Percentiles rank a stretch among this genome's conserved stretches.
These are phyloP conservation scores for Aspergillus nidulans DNA, from an alignment of 495 filamentous ascomycete species.

Conservation along the genomic window DNA sequence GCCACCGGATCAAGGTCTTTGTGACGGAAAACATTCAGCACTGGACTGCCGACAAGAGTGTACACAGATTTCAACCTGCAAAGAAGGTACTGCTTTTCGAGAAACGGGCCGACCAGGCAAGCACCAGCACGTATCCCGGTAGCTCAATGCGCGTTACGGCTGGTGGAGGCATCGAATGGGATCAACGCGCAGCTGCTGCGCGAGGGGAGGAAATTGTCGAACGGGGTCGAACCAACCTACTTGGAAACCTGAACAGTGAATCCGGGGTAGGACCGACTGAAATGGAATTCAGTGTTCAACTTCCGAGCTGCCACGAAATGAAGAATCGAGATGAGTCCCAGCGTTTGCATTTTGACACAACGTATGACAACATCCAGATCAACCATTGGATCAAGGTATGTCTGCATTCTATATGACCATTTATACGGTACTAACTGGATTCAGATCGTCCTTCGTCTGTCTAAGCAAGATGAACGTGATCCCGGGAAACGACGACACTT, in stretches of 20 bases:
- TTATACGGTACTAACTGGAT: background rate
- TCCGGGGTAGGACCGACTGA: slow-evolving; percentile 79
- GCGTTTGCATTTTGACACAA: slow-evolving; percentile 86
- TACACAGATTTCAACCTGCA: slow-evolving; percentile 78
- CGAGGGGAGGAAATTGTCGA: slow-evolving; percentile 55
- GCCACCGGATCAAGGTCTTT: slow-evolving; percentile 92
- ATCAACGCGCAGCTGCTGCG: slow-evolving; percentile 55
- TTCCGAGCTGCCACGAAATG: slow-evolving; percentile 90
- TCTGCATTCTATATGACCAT: background rate
- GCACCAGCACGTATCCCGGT: slow-evolving; percentile 70
- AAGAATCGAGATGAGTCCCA: slow-evolving; percentile 66
- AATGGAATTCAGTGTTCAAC: slow-evolving; percentile 93
- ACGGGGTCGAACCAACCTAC: slow-evolving; percentile 58
- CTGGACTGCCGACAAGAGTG: slow-evolving; percentile 80
- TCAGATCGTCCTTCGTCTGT: slow-evolving; percentile 95
- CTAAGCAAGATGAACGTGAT: slow-evolving; percentile 76
- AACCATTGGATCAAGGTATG: slow-evolving; percentile 98
- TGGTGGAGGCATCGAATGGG: slow-evolving; percentile 75
- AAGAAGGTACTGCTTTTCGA: slow-evolving; percentile 87
- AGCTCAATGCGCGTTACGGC: slow-evolving; percentile 75
- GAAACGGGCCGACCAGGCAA: slow-evolving; percentile 78
- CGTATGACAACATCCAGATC: slow-evolving; percentile 93
- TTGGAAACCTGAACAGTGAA: slow-evolving; percentile 72
- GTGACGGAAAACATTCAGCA: slow-evolving; percentile 95
- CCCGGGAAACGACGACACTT: slow-evolving; percentile 85